Conservation (phyloP, 371 early-diverging fungal species). For the Mucor plumbeus region DNA sequence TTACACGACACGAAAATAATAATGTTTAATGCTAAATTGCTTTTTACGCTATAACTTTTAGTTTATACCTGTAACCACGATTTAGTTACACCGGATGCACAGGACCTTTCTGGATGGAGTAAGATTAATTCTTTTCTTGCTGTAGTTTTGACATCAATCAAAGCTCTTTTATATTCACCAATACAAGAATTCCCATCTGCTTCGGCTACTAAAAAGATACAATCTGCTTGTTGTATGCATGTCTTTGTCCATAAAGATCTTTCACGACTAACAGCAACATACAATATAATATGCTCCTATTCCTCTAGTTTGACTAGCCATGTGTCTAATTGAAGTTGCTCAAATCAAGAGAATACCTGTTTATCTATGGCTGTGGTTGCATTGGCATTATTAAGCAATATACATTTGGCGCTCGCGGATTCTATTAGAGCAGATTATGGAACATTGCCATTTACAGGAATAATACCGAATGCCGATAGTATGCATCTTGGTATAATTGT, state of each 20-base stretch:
- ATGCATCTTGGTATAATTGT: slow-evolving; percentile 88
- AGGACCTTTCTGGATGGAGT: slow-evolving; percentile 81
- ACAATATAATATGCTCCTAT: slow-evolving; percentile 83
- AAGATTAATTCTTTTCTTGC: slow-evolving; percentile 94
- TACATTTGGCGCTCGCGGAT: slow-evolving; percentile 73
- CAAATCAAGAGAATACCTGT: slow-evolving; percentile 89
- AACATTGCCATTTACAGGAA: slow-evolving; percentile 85
- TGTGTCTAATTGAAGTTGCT: slow-evolving; percentile 86
- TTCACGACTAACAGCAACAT: slow-evolving; percentile 91
- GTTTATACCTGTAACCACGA: slow-evolving; percentile 73
- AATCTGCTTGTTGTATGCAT: slow-evolving; percentile 95
- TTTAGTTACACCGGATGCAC: slow-evolving; percentile 83
- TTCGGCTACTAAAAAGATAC: slow-evolving; percentile 89
- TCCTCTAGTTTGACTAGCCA: slow-evolving; percentile 97
- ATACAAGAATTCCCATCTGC: slow-evolving; percentile 88
- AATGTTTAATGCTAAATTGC: not conserved
- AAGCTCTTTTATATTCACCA: slow-evolving; percentile 89
- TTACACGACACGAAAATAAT: not conserved
- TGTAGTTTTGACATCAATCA: slow-evolving; percentile 95
- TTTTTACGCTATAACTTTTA: not conserved
- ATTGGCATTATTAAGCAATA: slow-evolving; percentile 77
- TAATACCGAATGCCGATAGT: slow-evolving; percentile 93
- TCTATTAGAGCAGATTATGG: slow-evolving; percentile 78
- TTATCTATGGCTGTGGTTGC: slow-evolving; percentile 86
- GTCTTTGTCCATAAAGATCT: slow-evolving; percentile 93